Evolutionary conservation across 108 stramenopile genomes (phyloP), one percentile per base, ranked within the genome.

Genomic region (Mayamaea pseudoterrestris): DNA sequence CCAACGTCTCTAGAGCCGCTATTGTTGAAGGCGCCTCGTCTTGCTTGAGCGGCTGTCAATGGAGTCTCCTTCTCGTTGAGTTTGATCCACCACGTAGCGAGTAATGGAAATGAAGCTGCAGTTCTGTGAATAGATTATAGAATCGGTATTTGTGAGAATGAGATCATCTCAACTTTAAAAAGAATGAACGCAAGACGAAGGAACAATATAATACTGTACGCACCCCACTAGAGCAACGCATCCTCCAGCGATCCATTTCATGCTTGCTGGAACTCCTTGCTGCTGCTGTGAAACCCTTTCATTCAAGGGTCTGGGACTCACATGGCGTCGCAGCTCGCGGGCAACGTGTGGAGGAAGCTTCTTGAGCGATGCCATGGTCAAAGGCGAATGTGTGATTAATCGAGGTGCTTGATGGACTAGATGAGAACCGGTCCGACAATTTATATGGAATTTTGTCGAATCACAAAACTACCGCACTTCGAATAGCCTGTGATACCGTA

Each of bases 21-120:
- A 57, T 86, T 86, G 28, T 54, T 68, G 50, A 81, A 86, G 64
- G 84, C 74, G 1, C 84, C 84, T 27, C 84, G 54, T 46, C 80
- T 71, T 17, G 74, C 74, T 58, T 79, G 77, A 2, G 74, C 57
- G 0, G 60, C 65, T 1, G 74, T 78, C 44, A 89, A 48, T 9
- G 71, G 57, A 12, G 63, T 69, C 8, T 83, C 81, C 5, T 65
- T 58, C 24, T 62, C 67, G 16, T 47, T 66, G 49, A 78, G 55
- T 21, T 58, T 62, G 57, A 71, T 64, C 40, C 63, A 69, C 39
- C 56, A 41, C 0, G 55, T 57, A 3, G 66, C 67, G 29, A 57
- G 48, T 18, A 60, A 59, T 6, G 76, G 76, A 28, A 78, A 44
- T 5, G 56, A 52, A 0, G 43, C 44, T 9, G 66, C 62, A 9